phyloP scores from a whole-genome alignment of 2,329 filamentous ascomycete species.

The Aspergillus clavatus region DNA sequence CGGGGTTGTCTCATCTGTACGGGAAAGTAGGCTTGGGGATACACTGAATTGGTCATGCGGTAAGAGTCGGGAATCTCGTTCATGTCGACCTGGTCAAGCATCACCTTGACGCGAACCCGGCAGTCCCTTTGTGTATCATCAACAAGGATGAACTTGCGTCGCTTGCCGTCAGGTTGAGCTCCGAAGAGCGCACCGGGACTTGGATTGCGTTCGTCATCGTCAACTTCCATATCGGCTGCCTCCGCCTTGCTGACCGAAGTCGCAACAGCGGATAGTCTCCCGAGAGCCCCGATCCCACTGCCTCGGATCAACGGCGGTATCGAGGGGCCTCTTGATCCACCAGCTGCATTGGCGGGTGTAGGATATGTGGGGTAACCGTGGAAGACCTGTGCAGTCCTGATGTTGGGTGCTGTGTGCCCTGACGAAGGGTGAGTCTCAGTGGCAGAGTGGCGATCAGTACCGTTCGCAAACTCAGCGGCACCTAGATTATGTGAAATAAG shows the following conservation, averaged over 20 bases:
- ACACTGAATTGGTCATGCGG: conserved; percentile 83
- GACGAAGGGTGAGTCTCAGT: conserved; percentile 48
- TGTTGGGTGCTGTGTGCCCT: conserved; percentile 56
- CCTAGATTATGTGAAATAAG: conserved; percentile 30
- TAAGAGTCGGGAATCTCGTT: conserved; percentile 95
- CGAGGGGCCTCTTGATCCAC: conserved; percentile 50
- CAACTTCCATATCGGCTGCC: conserved; percentile 16
- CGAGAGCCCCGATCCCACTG: conserved; percentile 43
- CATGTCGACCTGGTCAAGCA: conserved; percentile 88
- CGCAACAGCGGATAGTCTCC: conserved; percentile 30
- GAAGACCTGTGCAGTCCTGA: conserved; percentile 71
- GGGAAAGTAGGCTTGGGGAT: conserved; percentile 84
- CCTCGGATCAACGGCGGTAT: conserved; percentile 64
- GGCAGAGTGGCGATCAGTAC: conserved; percentile 60
- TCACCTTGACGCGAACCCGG: conserved; percentile 82
- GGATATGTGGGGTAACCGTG: conserved; percentile 64
- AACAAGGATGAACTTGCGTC: conserved; percentile 93
- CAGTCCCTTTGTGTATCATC: conserved; percentile 79
- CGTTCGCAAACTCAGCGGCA: conserved; percentile 35
- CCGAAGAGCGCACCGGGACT: conserved; percentile 70
- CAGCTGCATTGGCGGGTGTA: conserved; percentile 46
- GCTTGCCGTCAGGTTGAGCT: conserved; percentile 81
- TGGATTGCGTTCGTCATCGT: conserved; percentile 28
- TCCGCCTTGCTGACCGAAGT: conserved; percentile 26
- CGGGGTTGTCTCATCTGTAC: conserved; percentile 87